A percentile compares a stretch with the other conserved stretches of the same genome.
phyloP scores from a whole-genome alignment of 371 early-diverging fungal species.

The Mucor sp. region DNA sequence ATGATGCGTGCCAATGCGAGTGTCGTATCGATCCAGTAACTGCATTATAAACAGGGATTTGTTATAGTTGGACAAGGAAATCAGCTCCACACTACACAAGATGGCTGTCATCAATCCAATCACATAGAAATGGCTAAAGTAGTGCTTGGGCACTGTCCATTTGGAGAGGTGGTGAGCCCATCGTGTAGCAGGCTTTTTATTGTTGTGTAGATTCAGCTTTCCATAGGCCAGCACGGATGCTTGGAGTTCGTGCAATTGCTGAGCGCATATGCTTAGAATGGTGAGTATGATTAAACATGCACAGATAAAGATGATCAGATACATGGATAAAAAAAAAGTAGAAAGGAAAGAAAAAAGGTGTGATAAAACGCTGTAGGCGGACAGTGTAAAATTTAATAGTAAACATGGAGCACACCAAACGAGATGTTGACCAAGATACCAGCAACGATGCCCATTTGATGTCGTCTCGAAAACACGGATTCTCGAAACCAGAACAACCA shows the following conservation, averaged over 20 bases:
- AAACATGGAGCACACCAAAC: slow-evolving; percentile 63
- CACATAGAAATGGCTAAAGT: slow-evolving; percentile 73
- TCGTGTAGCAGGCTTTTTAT: slow-evolving; percentile 26
- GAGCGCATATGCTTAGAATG: slow-evolving; percentile 25
- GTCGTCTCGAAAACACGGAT: slow-evolving; percentile 63
- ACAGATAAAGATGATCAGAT: slow-evolving; percentile 25
- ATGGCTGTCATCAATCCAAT: slow-evolving; percentile 42
- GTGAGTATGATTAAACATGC: slow-evolving; percentile 26
- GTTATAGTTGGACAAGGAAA: neutral
- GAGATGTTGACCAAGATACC: slow-evolving; percentile 70
- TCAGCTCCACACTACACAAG: slow-evolving; percentile 25
- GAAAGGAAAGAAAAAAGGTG: neutral
- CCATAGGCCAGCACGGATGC: slow-evolving; percentile 49
- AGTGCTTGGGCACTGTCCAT: slow-evolving; percentile 62
- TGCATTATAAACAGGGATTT: neutral
- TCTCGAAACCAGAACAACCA: slow-evolving; percentile 72
- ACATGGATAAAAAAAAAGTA: slow-evolving; percentile 5
- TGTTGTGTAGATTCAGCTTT: slow-evolving; percentile 33
- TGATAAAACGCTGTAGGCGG: neutral
- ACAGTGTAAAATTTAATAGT: slow-evolving; percentile 32
- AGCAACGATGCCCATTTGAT: slow-evolving; percentile 71
- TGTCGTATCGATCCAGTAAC: neutral
- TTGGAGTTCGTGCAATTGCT: slow-evolving; percentile 28
- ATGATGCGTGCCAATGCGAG: slow-evolving; percentile 6
- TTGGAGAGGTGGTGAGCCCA: slow-evolving; percentile 20